Evolutionary conservation across 305 asterid species (phyloP).

Genomic region (Andrographis paniculata): DNA sequence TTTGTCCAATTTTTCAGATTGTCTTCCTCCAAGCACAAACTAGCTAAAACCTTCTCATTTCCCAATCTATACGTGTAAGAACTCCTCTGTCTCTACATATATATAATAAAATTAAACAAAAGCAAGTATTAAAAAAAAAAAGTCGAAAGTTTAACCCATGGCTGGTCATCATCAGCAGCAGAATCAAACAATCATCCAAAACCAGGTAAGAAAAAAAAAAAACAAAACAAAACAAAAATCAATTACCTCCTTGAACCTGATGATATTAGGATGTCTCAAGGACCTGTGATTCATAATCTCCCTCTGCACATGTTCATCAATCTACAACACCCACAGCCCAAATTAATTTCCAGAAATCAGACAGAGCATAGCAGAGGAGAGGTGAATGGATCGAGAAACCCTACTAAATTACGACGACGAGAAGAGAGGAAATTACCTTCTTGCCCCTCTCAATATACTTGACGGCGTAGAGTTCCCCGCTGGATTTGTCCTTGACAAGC

Average conservation of each 20-base stretch:
- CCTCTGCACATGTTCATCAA: slow-evolving; percentile 90
- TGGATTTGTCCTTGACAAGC: slow-evolving; percentile 60
- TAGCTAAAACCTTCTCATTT: no score
- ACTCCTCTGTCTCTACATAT: no score
- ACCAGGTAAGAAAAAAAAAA: not conserved
- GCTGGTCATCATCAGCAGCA: no score
- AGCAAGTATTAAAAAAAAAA: no score
- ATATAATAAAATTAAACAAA: no score
- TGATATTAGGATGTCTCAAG: slow-evolving; percentile 68
- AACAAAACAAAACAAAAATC: not conserved
- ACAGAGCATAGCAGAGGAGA: not conserved
- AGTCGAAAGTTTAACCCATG: no score
- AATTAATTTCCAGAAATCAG: slow-evolving; percentile 6
- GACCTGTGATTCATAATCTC: slow-evolving; percentile 90
- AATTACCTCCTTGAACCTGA: slow-evolving; percentile 72
- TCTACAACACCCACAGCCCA: slow-evolving; percentile 24
- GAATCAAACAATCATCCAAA: no score
- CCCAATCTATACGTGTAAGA: no score
- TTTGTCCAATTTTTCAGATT: no score
- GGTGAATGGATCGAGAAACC: no score
- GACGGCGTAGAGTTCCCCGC: slow-evolving; percentile 58
- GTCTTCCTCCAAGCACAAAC: no score
- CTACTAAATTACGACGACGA: no score
- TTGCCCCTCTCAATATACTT: slow-evolving; percentile 85
- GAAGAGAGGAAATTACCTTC: slow-evolving; percentile 34